phyloP scores from a whole-genome alignment of 805 yeast species.

The Starmera dryadoides region DNA sequence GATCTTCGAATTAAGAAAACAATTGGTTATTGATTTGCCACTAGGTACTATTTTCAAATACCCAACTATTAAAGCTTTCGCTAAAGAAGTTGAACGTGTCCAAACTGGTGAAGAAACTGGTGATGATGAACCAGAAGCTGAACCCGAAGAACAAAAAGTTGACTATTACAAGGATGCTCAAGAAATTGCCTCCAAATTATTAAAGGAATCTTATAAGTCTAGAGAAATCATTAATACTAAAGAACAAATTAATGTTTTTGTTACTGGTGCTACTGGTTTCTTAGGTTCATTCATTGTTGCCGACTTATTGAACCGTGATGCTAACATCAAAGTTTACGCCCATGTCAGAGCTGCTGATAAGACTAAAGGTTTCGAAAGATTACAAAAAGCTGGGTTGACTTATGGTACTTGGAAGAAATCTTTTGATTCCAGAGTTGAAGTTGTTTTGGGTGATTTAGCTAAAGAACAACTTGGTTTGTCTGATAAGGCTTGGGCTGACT shows the following conservation, averaged over 20 bases:
- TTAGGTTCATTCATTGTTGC: conserved; percentile 83
- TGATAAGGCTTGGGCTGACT: conserved; percentile 45
- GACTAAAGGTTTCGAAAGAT: conserved; percentile 67
- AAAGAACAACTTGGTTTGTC: conserved; percentile 63
- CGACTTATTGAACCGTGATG: conserved; percentile 58
- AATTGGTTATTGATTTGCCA: conserved; percentile 74
- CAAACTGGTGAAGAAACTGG: conserved; percentile 43
- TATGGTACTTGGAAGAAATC: conserved; percentile 60
- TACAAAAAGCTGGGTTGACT: conserved; percentile 65
- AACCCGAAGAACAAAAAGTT: conserved; percentile 18
- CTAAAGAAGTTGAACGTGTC: conserved; percentile 59
- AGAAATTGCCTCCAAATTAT: conserved; percentile 32
- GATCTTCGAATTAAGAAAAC: conserved; percentile 87
- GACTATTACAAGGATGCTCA: conserved; percentile 74
- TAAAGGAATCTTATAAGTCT: conserved; percentile 38
- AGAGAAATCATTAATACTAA: conserved; percentile 27
- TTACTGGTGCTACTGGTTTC: conserved; percentile 97
- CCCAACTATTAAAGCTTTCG: conserved; percentile 79
- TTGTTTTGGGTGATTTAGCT: conserved; percentile 80
- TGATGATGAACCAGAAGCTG: conserved; percentile 33
- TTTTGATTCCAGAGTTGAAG: conserved; percentile 51
- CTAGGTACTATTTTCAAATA: conserved; percentile 83
- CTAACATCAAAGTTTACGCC: conserved; percentile 59
- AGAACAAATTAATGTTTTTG: conserved; percentile 53
- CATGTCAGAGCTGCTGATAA: conserved; percentile 83